These are phyloP conservation scores for Pythium phragmiticola DNA, from an alignment of 352 stramenopile genomes.

Conservation along the genomic window DNA sequence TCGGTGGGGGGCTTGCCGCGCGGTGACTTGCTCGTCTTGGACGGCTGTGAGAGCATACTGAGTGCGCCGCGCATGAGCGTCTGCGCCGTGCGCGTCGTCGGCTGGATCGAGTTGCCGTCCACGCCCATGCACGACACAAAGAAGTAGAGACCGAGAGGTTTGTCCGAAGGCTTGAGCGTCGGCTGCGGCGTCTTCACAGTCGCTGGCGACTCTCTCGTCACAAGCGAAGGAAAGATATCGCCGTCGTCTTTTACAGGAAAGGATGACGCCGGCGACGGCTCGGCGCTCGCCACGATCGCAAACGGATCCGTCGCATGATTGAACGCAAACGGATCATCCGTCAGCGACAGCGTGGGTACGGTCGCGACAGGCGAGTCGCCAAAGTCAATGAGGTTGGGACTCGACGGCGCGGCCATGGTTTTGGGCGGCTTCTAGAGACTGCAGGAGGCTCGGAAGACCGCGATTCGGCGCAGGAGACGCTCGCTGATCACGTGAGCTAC, in stretches of 20 bases:
- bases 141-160: conserved; percentile 48
- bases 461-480: conserved; percentile 5
- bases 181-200: not conserved
- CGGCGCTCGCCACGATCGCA: conserved; percentile 6
- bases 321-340: conserved; percentile 23
- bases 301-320: conserved; percentile 11
- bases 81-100: conserved; percentile 56
- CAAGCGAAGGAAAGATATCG: conserved; percentile 6
- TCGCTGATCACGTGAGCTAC: not conserved
- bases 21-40: conserved; percentile 40
- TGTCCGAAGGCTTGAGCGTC: not conserved
- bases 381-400: conserved; percentile 34
- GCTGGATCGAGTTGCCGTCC: conserved; percentile 50
- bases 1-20: conserved; percentile 52
- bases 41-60: conserved; percentile 58
- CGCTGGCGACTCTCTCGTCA: conserved; percentile 2
- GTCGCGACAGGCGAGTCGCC: conserved; percentile 23
- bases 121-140: conserved; percentile 69
- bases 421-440: not conserved
- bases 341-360: not conserved
- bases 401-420: conserved; percentile 25
- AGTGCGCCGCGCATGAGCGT: conserved; percentile 74
- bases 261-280: not conserved
- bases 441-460: conserved; percentile 1
- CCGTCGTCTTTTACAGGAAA: not conserved